Percentiles rank a stretch among this genome's conserved stretches.
These are phyloP conservation scores for Peniophora sp. DNA, from an alignment of 1,284 basidiomycete genomes.

Conservation along the genomic window DNA sequence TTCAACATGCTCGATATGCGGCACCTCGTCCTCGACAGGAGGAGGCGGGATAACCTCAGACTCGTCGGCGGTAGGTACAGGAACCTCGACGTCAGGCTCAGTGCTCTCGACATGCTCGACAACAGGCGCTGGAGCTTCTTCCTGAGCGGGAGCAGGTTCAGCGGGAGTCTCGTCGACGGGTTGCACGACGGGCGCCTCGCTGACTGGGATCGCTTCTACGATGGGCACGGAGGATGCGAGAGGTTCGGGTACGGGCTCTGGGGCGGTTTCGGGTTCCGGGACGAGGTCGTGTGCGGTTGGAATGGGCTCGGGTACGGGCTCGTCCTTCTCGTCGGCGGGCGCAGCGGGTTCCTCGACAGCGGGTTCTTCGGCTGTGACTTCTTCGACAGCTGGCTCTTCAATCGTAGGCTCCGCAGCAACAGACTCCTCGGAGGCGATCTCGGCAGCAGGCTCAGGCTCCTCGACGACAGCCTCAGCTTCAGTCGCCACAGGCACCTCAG, in stretches of 20 bases:
- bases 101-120: not conserved
- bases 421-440: not conserved
- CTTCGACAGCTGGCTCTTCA: not conserved
- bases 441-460: not conserved
- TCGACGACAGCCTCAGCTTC: not conserved
- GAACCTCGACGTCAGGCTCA: not conserved
- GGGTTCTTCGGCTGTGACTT: not conserved
- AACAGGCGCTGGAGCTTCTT: not conserved
- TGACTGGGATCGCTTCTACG: too few relatives aligned
- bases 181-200: too few relatives aligned
- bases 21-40: too few relatives aligned
- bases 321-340: too few relatives aligned
- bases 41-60: too few relatives aligned
- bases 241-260: not conserved
- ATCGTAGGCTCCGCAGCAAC: not conserved
- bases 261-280: not conserved
- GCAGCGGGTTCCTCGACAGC: not conserved
- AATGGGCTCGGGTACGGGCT: too few relatives aligned
- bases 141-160: too few relatives aligned
- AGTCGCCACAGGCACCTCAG: not conserved
- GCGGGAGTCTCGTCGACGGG: too few relatives aligned
- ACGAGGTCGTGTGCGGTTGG: not conserved
- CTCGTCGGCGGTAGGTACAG: too few relatives aligned
- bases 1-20: too few relatives aligned
- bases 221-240: not conserved